Conservation (phyloP, 129 eudicot species). For the Heracleum sosnowskyi region DNA sequence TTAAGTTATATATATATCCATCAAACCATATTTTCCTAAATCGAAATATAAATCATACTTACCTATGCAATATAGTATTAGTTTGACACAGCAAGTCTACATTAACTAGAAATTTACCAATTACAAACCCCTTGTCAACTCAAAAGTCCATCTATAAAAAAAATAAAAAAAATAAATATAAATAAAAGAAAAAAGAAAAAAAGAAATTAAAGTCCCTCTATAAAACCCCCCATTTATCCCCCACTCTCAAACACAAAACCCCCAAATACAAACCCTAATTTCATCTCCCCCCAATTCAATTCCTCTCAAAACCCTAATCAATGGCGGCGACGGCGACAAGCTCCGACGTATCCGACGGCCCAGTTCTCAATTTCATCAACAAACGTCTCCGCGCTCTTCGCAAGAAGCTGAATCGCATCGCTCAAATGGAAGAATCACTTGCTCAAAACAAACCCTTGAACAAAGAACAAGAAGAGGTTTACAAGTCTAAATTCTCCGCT, state of each 20-base stretch:
- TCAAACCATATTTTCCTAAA: too few relatives aligned
- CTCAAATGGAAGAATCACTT: conserved; percentile 63
- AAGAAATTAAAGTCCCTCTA: not conserved
- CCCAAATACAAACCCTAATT: not conserved
- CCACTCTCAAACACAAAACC: not conserved
- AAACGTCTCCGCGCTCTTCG: conserved; percentile 84
- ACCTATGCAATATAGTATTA: too few relatives aligned
- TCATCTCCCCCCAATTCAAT: not conserved
- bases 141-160: too few relatives aligned
- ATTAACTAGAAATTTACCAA: too few relatives aligned
- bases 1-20: too few relatives aligned
- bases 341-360: conserved; percentile 57
- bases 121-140: too few relatives aligned
- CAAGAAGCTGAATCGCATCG: conserved; percentile 70
- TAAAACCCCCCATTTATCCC: not conserved
- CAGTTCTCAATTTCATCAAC: conserved; percentile 73
- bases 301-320: not conserved
- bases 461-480: conserved; percentile 70
- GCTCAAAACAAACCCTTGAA: conserved; percentile 51
- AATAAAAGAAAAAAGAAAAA: too few relatives aligned
- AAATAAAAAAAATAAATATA: too few relatives aligned
- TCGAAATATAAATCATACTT: too few relatives aligned
- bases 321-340: conserved; percentile 51
- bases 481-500: conserved; percentile 48
- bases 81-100: too few relatives aligned